Base-by-base conservation (phyloP, 1,284 basidiomycete species). In the Marasmius oreades region DNA sequence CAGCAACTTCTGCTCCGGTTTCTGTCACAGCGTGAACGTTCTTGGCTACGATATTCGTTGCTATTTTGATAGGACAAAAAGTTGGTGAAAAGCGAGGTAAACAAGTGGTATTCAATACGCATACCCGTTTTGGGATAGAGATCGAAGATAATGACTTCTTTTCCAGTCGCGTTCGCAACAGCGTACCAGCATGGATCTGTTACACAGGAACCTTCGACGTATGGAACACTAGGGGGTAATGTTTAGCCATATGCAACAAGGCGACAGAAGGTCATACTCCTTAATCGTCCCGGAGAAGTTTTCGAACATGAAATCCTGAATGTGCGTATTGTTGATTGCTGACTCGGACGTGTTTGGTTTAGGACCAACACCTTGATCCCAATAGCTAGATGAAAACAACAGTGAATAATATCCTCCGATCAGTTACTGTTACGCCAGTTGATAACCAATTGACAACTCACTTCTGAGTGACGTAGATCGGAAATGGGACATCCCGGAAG, bases 401-500 rank as follows among this genome's bases (percentile, higher is more conserved):
- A n/a, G 43, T 31, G 33, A 24, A 12, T 18, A n/a, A 23, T 33
- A 42, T 18, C 28, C n/a, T n/a, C n/a, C n/a, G n/a, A n/a, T n/a
- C n/a, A n/a, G n/a, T n/a, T n/a, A n/a, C n/a, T n/a, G n/a, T n/a
- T n/a, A n/a, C n/a, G n/a, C n/a, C n/a, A 44, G 20, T 14, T 34
- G 28, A 4, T 7, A 5, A 2, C 2, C 36, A 2, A 7, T 20
- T 3, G 20, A 42, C 8, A 2, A 64, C 75, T 61, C 64, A 83
- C 81, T 85, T 85, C 64, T 86, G 84, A 2, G 83, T 85, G 12
- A 84, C 70, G 61, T 80, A 84, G 44, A 86, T 83, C 79, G 83
- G 34, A 16, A 4, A 26, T 18, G n/a, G 6, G 26, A 26, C 36
- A 31, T 39, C 45, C 61, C 33, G 43, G 12, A 26, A 22, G 20